Percentiles rank a stretch among this genome's conserved stretches.
These are phyloP conservation scores for Dovyalis caffra DNA, from an alignment of 345 rosid genomes.

Conservation along the genomic window DNA sequence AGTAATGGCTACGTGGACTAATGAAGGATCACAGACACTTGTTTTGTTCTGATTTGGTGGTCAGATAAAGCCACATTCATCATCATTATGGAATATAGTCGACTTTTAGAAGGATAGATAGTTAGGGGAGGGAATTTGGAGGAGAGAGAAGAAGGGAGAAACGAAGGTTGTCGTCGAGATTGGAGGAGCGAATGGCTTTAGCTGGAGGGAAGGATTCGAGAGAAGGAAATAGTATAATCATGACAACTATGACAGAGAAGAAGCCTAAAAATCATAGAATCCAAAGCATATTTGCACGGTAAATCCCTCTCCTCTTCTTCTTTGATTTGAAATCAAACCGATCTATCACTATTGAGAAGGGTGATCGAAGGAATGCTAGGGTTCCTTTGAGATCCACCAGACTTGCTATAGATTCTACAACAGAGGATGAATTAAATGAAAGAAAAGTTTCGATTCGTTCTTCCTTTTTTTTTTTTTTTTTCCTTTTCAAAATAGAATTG, in stretches of 20 bases:
- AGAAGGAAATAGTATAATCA: slow-evolving; percentile 79
- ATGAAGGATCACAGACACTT: slow-evolving; percentile 69
- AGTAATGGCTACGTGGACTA: slow-evolving; percentile 87
- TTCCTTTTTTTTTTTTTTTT: no score
- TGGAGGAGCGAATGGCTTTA: slow-evolving; percentile 80
- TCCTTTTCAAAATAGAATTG: slow-evolving; percentile 32
- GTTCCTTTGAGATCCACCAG: slow-evolving; percentile 37
- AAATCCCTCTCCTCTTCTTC: slow-evolving; percentile 30
- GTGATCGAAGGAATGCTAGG: slow-evolving; percentile 24
- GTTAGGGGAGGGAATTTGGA: slow-evolving; percentile 24
- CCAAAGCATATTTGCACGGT: slow-evolving; percentile 61
- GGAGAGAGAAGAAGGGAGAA: slow-evolving; percentile 32
- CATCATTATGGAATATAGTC: slow-evolving; percentile 71
- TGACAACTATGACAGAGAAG: slow-evolving; percentile 64
- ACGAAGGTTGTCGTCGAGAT: slow-evolving; percentile 48
- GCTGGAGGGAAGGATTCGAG: slow-evolving; percentile 91
- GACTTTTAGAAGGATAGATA: slow-evolving; percentile 72
- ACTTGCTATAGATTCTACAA: background rate
- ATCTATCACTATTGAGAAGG: slow-evolving; percentile 14
- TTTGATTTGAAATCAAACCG: slow-evolving; percentile 35
- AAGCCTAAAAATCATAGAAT: slow-evolving; percentile 63
- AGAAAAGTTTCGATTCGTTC: slow-evolving; percentile 21
- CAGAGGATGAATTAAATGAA: background rate
- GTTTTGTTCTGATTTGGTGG: slow-evolving; percentile 4
- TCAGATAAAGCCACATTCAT: slow-evolving; percentile 58